Conservation (phyloP, 371 early-diverging fungal species). For the Syncephalastrum contaminatum region DNA sequence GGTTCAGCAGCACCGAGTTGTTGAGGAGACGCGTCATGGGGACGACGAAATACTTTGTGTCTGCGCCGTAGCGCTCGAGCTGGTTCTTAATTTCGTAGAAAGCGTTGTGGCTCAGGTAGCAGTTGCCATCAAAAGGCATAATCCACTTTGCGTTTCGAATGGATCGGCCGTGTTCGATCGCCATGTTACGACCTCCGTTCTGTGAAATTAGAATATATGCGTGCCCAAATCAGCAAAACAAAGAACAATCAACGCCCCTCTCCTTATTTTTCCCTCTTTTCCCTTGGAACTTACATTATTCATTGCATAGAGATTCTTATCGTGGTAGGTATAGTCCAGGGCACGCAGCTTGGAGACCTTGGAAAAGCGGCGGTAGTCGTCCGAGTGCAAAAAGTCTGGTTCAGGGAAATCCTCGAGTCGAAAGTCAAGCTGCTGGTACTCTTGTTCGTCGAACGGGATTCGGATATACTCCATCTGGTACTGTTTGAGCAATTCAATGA, state of each 20-base stretch:
- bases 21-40: constrained; percentile 69
- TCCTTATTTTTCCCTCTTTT: too few species aligned
- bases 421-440: constrained; percentile 63
- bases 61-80: constrained; percentile 46
- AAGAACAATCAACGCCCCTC: not conserved
- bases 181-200: constrained; percentile 72
- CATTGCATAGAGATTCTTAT: constrained; percentile 74
- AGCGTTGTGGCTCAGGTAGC: constrained; percentile 58
- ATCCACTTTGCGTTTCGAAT: constrained; percentile 62
- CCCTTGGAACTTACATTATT: constrained; percentile 54
- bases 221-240: not conserved
- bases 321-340: constrained; percentile 66
- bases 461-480: constrained; percentile 60
- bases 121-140: constrained; percentile 73
- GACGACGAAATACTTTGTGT: constrained; percentile 63
- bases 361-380: constrained; percentile 60
- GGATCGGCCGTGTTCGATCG: constrained; percentile 56
- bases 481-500: constrained; percentile 54
- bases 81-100: constrained; percentile 62
- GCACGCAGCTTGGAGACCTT: constrained; percentile 63
- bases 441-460: constrained; percentile 58
- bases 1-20: constrained; percentile 55
- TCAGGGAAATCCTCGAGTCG: constrained; percentile 66
- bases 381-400: constrained; percentile 65
- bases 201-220: constrained; percentile 15